Percentiles rank a stretch among this genome's conserved stretches.
phyloP scores from a whole-genome alignment of 257 asterid genomes.

The Nicotiana obtusifolia region DNA sequence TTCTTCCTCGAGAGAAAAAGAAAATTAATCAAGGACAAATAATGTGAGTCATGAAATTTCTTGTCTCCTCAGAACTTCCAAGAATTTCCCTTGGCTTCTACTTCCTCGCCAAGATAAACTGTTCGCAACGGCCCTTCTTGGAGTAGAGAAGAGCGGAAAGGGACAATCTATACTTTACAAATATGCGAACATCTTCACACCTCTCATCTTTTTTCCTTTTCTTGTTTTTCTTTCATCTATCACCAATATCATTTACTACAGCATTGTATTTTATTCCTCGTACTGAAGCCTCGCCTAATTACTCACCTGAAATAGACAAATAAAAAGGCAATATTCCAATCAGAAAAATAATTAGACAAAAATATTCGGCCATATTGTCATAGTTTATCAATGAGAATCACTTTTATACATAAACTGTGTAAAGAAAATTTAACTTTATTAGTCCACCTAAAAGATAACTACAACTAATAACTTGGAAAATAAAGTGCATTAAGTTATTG shows the following conservation, averaged over 20 bases:
- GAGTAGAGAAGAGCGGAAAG: constrained; percentile 1
- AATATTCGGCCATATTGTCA: background rate
- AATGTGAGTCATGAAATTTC: background rate
- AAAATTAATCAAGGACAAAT: background rate
- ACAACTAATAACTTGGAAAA: too few relatives aligned
- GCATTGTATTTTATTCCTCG: background rate
- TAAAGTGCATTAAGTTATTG: too few relatives aligned
- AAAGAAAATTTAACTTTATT: too few relatives aligned
- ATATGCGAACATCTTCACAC: background rate
- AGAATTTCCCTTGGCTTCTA: background rate
- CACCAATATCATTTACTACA: background rate
- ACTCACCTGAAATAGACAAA: constrained; percentile 17
- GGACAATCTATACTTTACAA: background rate
- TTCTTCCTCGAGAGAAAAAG: background rate
- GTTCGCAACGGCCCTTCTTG: constrained; percentile 1
- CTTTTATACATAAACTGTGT: too few relatives aligned
- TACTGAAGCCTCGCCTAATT: background rate
- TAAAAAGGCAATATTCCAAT: background rate
- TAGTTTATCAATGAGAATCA: background rate
- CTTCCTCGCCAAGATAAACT: constrained; percentile 2
- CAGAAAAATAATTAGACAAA: background rate
- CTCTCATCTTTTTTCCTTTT: background rate
- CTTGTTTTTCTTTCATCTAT: background rate
- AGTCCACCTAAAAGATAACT: too few relatives aligned
- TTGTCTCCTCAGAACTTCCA: constrained; percentile 6